These are phyloP conservation scores for Eutrema heterophyllum DNA, from an alignment of 345 rosid species.

Conservation along the genomic window DNA sequence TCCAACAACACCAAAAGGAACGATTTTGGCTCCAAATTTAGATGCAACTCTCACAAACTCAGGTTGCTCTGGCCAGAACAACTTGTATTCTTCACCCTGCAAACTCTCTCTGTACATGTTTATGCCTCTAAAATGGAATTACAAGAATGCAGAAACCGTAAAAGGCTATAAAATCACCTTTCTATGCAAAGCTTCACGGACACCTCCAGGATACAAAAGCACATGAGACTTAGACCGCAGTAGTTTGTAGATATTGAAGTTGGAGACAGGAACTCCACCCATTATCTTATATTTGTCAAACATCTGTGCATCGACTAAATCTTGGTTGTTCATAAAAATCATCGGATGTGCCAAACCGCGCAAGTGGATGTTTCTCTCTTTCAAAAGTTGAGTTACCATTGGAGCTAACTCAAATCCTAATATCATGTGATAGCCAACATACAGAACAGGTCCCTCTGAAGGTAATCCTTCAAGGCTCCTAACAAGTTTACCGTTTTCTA, in stretches of 20 bases:
- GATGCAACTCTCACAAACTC: constrained; percentile 91
- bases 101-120: not conserved
- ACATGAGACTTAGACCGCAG: constrained; percentile 58
- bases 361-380: constrained; percentile 52
- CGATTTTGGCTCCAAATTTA: constrained; percentile 74
- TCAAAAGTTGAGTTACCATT: constrained; percentile 34
- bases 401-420: constrained; percentile 57
- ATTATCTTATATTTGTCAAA: constrained; percentile 46
- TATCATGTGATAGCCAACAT: constrained; percentile 78
- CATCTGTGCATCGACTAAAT: constrained; percentile 4
- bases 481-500: constrained; percentile 57
- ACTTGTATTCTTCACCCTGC: constrained; percentile 76
- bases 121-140: not conserved
- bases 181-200: constrained; percentile 75
- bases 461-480: constrained; percentile 71
- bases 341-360: constrained; percentile 72
- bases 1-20: constrained; percentile 81
- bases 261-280: constrained; percentile 79
- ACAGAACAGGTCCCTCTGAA: constrained; percentile 69
- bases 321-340: constrained; percentile 33
- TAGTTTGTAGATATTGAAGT: constrained; percentile 49
- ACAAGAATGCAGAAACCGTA: not conserved
- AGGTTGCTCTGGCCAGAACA: constrained; percentile 72
- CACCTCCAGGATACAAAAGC: constrained; percentile 78
- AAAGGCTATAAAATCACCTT: constrained; percentile 40